Evolutionary conservation across 176 grass and related monocot genomes (phyloP).

Genomic region (Olyra latifolia): DNA sequence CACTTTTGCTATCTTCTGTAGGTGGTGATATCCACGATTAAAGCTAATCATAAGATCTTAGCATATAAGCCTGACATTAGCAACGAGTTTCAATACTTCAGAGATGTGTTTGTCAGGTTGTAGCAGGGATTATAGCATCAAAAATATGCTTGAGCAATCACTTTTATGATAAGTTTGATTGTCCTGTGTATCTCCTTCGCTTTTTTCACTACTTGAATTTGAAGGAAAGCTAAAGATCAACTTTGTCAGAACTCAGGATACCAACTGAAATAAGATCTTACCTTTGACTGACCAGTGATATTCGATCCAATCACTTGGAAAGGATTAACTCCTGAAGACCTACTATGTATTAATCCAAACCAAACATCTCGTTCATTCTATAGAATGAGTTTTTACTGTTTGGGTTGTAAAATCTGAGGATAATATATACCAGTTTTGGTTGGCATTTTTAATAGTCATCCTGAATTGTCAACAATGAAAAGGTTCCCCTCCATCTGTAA

Average conservation of each 20-base stretch:
- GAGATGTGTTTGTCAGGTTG: slow-evolving; percentile 5
- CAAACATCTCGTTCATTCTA: neutral
- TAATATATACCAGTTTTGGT: neutral
- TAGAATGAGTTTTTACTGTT: neutral
- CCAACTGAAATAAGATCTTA: neutral
- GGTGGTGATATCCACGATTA: slow-evolving; percentile 31
- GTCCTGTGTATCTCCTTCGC: neutral
- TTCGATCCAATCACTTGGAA: neutral
- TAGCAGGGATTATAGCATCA: slow-evolving; percentile 1
- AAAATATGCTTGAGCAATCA: slow-evolving; percentile 15
- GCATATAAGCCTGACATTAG: slow-evolving; percentile 12
- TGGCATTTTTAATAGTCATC: neutral
- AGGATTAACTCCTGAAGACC: neutral
- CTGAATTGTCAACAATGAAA: neutral
- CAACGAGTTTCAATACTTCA: slow-evolving; percentile 7
- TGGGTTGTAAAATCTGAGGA: neutral
- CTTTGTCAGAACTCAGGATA: neutral
- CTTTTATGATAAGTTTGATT: slow-evolving; percentile 11
- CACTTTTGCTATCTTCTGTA: slow-evolving; percentile 16
- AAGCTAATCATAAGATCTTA: slow-evolving; percentile 29
- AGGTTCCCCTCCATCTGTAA: neutral
- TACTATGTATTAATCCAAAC: neutral
- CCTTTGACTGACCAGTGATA: neutral
- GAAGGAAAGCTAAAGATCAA: neutral
- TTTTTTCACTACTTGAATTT: neutral